Evolutionary conservation across 805 yeast genomes (phyloP).

Genomic region (Spathaspora boniae): DNA sequence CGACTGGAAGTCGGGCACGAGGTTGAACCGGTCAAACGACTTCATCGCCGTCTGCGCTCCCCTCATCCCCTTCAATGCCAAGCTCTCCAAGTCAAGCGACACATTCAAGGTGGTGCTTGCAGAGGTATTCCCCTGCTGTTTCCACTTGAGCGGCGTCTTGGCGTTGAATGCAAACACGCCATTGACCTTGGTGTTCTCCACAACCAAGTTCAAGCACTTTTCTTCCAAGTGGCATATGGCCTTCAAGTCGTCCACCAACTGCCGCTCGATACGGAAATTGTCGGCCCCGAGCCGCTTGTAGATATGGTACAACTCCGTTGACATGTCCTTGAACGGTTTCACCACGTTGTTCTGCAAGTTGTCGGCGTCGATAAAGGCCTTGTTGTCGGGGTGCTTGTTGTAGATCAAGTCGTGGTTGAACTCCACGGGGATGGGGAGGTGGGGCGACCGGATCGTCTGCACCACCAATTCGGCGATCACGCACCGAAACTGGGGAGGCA

Average conservation of each 20-base stretch:
- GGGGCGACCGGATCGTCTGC: slow-evolving; percentile 27
- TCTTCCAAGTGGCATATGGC: slow-evolving; percentile 24
- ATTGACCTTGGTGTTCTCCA: slow-evolving; percentile 16
- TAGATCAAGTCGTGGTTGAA: slow-evolving; percentile 33
- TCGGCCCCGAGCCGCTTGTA: slow-evolving; percentile 19
- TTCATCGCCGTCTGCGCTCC: slow-evolving; percentile 2
- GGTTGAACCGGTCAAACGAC: slow-evolving; percentile 22
- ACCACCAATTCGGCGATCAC: slow-evolving; percentile 28
- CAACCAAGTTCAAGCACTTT: slow-evolving; percentile 21
- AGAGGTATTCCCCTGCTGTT: slow-evolving; percentile 3
- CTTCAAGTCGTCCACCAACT: slow-evolving; percentile 27
- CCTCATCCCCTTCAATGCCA: slow-evolving; percentile 13
- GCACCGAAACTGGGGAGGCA: slow-evolving; percentile 15
- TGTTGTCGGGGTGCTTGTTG: slow-evolving; percentile 12
- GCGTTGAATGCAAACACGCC: slow-evolving; percentile 5
- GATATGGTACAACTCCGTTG: slow-evolving; percentile 17
- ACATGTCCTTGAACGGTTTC: slow-evolving; percentile 18
- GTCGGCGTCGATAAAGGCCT: slow-evolving; percentile 17
- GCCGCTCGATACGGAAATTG: slow-evolving; percentile 25
- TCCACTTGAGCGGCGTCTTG: slow-evolving; percentile 9
- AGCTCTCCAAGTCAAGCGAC: slow-evolving; percentile 13
- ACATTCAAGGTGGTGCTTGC: slow-evolving; percentile 13
- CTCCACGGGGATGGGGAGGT: slow-evolving; percentile 36
- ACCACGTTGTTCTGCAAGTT: slow-evolving; percentile 22
- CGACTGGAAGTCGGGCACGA: slow-evolving; percentile 38